Percentiles rank a stretch among this genome's conserved stretches.
These are phyloP conservation scores for Penicillium pancosmium DNA, from an alignment of 495 filamentous ascomycete genomes.

Conservation along the genomic window DNA sequence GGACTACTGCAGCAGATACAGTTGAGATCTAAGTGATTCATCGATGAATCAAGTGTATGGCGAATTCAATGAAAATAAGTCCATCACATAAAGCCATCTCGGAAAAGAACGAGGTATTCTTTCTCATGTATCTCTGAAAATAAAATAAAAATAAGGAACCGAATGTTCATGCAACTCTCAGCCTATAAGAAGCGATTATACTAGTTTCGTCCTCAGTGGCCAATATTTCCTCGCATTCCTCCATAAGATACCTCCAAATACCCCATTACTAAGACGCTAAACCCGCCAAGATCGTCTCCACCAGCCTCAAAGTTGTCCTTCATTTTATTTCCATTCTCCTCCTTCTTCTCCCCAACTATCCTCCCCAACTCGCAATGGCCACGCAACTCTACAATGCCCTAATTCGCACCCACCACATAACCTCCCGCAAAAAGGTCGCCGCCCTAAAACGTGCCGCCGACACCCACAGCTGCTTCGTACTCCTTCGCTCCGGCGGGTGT, in stretches of 20 bases:
- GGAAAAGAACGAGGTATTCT: too few species aligned
- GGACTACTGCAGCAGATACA: too few species aligned
- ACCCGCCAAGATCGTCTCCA: not conserved
- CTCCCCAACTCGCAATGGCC: not conserved
- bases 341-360: not conserved
- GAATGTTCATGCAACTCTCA: too few species aligned
- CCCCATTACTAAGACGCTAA: not conserved
- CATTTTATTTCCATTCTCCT: not conserved
- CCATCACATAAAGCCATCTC: too few species aligned
- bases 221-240: not conserved
- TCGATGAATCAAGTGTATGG: too few species aligned
- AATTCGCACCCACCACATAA: constrained; percentile 81
- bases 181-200: too few species aligned
- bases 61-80: too few species aligned
- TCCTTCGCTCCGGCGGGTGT: constrained; percentile 66
- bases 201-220: too few species aligned
- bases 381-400: constrained; percentile 57
- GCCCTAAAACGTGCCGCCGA: constrained; percentile 65
- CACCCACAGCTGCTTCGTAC: constrained; percentile 56
- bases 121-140: too few species aligned
- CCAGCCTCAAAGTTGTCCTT: not conserved
- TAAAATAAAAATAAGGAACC: too few species aligned
- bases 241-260: not conserved
- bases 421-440: constrained; percentile 75
- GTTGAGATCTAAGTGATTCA: too few species aligned